Conservation (phyloP, 441 rosid genomes). For the Mallotus japonicus region DNA sequence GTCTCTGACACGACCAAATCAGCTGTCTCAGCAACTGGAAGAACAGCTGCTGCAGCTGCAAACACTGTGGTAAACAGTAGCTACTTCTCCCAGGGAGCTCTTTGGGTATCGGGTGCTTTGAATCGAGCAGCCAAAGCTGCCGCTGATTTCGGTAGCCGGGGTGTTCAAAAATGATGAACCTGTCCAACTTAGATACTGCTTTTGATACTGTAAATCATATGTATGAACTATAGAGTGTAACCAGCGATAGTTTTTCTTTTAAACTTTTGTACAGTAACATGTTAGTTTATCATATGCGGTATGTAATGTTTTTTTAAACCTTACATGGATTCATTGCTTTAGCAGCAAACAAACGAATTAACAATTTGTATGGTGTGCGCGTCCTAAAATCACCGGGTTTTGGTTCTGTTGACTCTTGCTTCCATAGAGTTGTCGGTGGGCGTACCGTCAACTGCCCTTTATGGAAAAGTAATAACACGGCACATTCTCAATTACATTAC, state of each 20-base stretch:
- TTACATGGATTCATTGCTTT: too few relatives aligned
- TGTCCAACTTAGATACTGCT: neutral
- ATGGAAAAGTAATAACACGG: neutral
- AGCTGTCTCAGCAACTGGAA: constrained; percentile 64
- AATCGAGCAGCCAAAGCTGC: constrained; percentile 61
- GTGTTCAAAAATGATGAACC: constrained; percentile 33
- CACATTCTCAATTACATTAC: neutral
- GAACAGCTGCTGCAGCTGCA: constrained; percentile 66
- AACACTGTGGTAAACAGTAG: constrained; percentile 70
- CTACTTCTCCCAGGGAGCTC: constrained; percentile 50
- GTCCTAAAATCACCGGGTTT: neutral
- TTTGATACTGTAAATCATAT: constrained; percentile 2
- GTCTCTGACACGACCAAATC: constrained; percentile 70
- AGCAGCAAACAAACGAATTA: too few relatives aligned
- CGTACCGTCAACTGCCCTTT: neutral
- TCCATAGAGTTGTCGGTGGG: neutral
- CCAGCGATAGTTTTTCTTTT: neutral
- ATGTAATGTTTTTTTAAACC: too few relatives aligned
- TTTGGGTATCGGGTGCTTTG: constrained; percentile 72
- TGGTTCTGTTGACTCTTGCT: neutral
- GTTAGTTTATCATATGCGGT: neutral
- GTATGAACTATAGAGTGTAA: neutral
- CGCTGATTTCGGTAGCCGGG: constrained; percentile 50
- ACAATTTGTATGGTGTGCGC: neutral
- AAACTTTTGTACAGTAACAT: neutral